Base-by-base conservation (phyloP, 345 rosid genomes). In the Populus pruinosa region DNA sequence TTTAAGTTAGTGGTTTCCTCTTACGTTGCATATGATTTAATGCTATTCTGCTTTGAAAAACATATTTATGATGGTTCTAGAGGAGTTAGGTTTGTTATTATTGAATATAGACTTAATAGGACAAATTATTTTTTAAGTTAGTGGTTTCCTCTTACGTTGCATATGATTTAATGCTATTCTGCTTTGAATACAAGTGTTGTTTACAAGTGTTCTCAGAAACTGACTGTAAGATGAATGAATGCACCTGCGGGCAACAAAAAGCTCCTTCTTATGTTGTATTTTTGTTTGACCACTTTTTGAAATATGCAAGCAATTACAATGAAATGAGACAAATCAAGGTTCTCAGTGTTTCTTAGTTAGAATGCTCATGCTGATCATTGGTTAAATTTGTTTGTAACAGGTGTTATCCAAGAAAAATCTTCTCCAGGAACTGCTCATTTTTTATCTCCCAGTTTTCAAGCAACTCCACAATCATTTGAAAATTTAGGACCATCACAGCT, bases 391-490 rank as follows among this genome's bases (percentile, higher is more conserved):
- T 44, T 23, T 86, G 79, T 70, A 33, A 59, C 80, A 81, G 93
- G 87, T 80, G 86, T 78, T 65, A 50, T 76, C 59, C 83, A 69
- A 72, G 90, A 84, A 73, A 76, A 78, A 43, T 78, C 78, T 2
- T 70, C 85, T 27, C 71, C 84, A 8, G 85, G 76, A 75, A 75
- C 80, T 25, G 78, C 81, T 35, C 87, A 87, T 80, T 86, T 78
- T 76, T 66, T 87, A 73, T 83, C 88, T 66, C 85, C 89, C 39
- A 80, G 81, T 66, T 74, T 72, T 82, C 90, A 81, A 23, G 86
- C 75, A 16, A 88, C 91, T 69, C 83, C 90, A 38, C 89, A 78
- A 17, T 84, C 87, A 64, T 78, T 86, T 20, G 92, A 88, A 59
- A 75, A 78, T 78, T 76, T 83, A 25, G 91, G 89, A 27, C 82